phyloP scores from a whole-genome alignment of 2,329 filamentous ascomycete genomes.

The Curvularia eragrostidis region DNA sequence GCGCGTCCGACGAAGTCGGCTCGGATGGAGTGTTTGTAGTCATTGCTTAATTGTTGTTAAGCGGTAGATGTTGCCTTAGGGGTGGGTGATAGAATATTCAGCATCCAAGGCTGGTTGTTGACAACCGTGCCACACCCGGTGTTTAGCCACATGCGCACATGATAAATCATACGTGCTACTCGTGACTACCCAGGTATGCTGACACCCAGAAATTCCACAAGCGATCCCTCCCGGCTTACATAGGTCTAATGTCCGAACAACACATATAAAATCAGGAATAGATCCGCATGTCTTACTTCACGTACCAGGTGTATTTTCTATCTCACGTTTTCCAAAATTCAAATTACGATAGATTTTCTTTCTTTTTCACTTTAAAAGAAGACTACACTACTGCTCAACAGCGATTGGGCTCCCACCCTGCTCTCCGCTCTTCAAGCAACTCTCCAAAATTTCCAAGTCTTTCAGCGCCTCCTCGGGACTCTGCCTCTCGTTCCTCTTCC shows the following conservation, averaged over 20 bases:
- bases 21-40: no score
- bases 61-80: no score
- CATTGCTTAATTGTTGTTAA: no score
- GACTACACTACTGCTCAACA: constrained; percentile 17
- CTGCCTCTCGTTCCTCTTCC: constrained; percentile 60
- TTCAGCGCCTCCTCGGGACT: constrained; percentile 64
- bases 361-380: not conserved
- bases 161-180: no score
- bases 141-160: no score
- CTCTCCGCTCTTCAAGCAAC: constrained; percentile 52
- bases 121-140: no score
- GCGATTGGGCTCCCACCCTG: constrained; percentile 43
- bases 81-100: no score
- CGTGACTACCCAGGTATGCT: no score
- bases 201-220: no score
- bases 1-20: no score
- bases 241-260: not conserved
- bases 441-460: constrained; percentile 64
- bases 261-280: not conserved
- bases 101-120: no score
- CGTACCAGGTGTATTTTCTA: not conserved
- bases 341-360: not conserved
- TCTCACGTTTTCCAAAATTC: not conserved
- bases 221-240: no score
- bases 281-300: not conserved